phyloP scores from a whole-genome alignment of 345 rosid species.

The Syzygium grande region DNA sequence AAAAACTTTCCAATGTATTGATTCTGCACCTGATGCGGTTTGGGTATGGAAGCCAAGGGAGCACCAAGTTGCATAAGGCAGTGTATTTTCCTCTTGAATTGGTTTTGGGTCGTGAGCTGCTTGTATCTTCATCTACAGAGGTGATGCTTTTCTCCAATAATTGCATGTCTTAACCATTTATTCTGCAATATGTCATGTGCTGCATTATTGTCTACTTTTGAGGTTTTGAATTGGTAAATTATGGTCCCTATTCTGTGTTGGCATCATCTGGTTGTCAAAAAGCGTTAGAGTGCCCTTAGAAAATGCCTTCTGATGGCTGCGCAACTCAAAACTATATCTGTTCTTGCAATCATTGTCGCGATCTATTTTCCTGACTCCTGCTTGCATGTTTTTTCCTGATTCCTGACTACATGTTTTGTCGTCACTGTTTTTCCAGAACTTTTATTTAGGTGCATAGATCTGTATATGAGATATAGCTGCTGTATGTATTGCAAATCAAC shows the following conservation, averaged over 20 bases:
- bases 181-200: not conserved
- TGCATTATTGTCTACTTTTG: not conserved
- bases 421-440: not conserved
- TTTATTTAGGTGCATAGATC: not conserved
- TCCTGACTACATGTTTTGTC: not conserved
- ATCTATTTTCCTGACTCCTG: not conserved
- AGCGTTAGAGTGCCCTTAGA: not conserved
- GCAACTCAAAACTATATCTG: not conserved
- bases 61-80: conserved; percentile 80
- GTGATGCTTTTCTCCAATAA: conserved; percentile 15
- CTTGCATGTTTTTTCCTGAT: not conserved
- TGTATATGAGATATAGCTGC: not conserved
- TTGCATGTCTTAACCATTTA: not conserved
- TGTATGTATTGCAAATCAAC: not conserved
- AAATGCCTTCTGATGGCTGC: not conserved
- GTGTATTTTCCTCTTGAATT: conserved; percentile 82
- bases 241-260: not conserved
- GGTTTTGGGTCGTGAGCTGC: conserved; percentile 55
- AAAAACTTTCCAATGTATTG: conserved; percentile 77
- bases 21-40: conserved; percentile 94
- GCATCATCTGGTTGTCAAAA: not conserved
- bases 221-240: not conserved
- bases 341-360: not conserved
- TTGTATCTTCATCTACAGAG: conserved; percentile 58
- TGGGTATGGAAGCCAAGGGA: conserved; percentile 86